Evolutionary conservation across 2,329 filamentous ascomycete genomes (phyloP).

Genomic region (Ploettnerulaceae sp.): DNA sequence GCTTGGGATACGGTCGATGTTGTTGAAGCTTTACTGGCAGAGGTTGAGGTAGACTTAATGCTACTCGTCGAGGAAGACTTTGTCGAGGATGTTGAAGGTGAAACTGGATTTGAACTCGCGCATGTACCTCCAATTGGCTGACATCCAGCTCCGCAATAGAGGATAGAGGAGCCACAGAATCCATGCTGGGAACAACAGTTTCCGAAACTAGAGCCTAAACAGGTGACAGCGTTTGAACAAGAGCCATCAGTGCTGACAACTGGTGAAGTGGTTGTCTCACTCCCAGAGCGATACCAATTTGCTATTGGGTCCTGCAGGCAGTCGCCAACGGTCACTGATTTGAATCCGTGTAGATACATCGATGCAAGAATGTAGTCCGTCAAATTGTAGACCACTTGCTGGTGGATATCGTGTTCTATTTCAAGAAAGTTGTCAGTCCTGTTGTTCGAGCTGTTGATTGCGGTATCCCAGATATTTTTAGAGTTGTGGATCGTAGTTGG

Average conservation of each 20-base stretch:
- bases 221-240: constrained; percentile 26
- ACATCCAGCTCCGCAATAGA: constrained; percentile 33
- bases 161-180: constrained; percentile 30
- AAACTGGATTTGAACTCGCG: background rate
- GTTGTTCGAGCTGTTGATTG: constrained; percentile 19
- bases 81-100: background rate
- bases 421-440: constrained; percentile 38
- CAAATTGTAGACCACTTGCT: constrained; percentile 35
- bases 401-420: constrained; percentile 44
- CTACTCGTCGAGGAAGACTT: constrained; percentile 5
- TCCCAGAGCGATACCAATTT: constrained; percentile 39
- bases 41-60: background rate
- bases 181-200: constrained; percentile 33
- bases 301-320: constrained; percentile 41
- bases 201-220: constrained; percentile 24
- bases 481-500: constrained; percentile 42
- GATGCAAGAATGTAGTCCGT: constrained; percentile 34
- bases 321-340: constrained; percentile 42
- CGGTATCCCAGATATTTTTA: constrained; percentile 38
- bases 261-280: background rate
- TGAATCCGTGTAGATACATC: constrained; percentile 36
- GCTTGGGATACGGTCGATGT: background rate
- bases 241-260: constrained; percentile 17
- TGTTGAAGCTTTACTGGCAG: constrained; percentile 1
- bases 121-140: constrained; percentile 20